Conservation (phyloP, 495 filamentous ascomycete genomes). For the Xylaria palmicola region DNA sequence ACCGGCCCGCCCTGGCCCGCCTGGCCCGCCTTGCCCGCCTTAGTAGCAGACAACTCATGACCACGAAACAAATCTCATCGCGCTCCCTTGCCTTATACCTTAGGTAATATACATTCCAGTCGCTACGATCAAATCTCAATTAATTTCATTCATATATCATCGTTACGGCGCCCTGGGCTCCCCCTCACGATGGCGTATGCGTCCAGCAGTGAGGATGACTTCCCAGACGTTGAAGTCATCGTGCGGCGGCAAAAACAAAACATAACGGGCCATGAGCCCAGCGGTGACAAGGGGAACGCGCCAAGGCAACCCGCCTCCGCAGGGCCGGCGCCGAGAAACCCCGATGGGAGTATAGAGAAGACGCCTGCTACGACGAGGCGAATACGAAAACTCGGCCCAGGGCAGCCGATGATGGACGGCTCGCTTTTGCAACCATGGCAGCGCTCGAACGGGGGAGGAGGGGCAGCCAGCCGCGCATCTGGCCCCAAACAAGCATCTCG, state of each 20-base stretch:
- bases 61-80: no score
- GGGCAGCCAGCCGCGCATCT: not conserved
- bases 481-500: not conserved
- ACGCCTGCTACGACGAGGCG: constrained; percentile 21
- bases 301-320: not conserved
- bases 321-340: not conserved
- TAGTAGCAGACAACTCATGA: no score
- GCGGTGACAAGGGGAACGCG: constrained; percentile 3
- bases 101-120: not conserved
- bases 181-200: not conserved
- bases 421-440: constrained; percentile 28
- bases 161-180: not conserved
- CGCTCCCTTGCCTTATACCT: not conserved
- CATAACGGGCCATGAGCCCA: not conserved
- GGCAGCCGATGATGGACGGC: constrained; percentile 19
- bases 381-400: constrained; percentile 25
- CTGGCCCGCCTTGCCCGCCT: no score
- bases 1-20: no score
- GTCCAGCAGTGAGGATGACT: constrained; percentile 27
- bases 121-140: not conserved
- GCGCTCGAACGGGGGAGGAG: not conserved
- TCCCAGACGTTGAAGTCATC: constrained; percentile 28
- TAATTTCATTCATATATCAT: not conserved
- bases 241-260: constrained; percentile 18
- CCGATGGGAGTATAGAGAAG: constrained; percentile 5